Evolutionary conservation across 2,329 filamentous ascomycete species (phyloP).

Genomic region (Fonsecaea nubica): DNA sequence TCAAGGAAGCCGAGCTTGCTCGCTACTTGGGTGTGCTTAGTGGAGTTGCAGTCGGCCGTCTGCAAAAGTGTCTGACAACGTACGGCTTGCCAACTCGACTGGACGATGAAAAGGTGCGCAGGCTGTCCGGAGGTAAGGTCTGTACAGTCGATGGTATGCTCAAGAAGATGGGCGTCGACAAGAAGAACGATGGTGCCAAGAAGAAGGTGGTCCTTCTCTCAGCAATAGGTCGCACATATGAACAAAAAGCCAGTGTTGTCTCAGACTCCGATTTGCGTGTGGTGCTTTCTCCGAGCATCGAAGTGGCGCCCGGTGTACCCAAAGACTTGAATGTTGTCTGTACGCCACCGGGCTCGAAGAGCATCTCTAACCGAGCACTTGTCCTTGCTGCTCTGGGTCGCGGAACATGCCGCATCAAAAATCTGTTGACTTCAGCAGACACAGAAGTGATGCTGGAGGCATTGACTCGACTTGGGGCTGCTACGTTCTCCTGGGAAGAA

Average conservation of each 20-base stretch:
- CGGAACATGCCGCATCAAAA: slow-evolving; percentile 86
- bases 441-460: slow-evolving; percentile 97
- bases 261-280: slow-evolving; percentile 82
- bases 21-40: slow-evolving; percentile 85
- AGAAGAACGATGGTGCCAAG: slow-evolving; percentile 94
- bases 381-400: slow-evolving; percentile 89
- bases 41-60: slow-evolving; percentile 83
- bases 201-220: slow-evolving; percentile 96
- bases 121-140: slow-evolving; percentile 81
- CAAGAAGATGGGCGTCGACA: slow-evolving; percentile 95
- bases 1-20: slow-evolving; percentile 93
- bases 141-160: slow-evolving; percentile 87
- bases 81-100: slow-evolving; percentile 88
- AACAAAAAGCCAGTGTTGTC: slow-evolving; percentile 88
- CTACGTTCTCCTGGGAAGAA: slow-evolving; percentile 91
- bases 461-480: slow-evolving; percentile 81
- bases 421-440: slow-evolving; percentile 93
- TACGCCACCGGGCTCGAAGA: slow-evolving; percentile 93
- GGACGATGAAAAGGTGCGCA: slow-evolving; percentile 80
- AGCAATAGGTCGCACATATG: slow-evolving; percentile 84
- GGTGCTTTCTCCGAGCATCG: slow-evolving; percentile 78
- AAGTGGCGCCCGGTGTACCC: slow-evolving; percentile 75
- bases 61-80: slow-evolving; percentile 92
- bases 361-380: slow-evolving; percentile 92
- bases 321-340: slow-evolving; percentile 72